Conservation (phyloP, 352 stramenopile genomes). For the Phytopythium ostracodes region DNA sequence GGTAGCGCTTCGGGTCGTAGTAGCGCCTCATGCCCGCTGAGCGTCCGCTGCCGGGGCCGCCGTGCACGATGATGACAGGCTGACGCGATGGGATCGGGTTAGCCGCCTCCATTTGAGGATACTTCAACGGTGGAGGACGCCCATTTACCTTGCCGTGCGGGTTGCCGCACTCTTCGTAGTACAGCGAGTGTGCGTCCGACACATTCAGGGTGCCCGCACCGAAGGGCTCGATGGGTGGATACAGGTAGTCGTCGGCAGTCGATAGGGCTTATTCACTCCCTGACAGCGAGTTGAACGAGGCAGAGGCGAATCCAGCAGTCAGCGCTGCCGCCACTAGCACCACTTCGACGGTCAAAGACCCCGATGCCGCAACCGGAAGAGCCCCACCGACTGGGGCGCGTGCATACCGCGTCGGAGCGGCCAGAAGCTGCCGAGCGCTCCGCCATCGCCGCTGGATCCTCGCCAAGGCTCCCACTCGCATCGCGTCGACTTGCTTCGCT, state of each 20-base stretch:
- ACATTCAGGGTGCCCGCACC: conserved; percentile 63
- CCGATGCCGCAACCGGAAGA: background rate
- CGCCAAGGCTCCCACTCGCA: background rate
- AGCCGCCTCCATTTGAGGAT: too few relatives aligned
- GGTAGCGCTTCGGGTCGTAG: conserved; percentile 90
- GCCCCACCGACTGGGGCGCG: background rate
- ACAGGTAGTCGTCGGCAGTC: conserved; percentile 52
- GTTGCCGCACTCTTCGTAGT: conserved; percentile 85
- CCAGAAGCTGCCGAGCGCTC: background rate
- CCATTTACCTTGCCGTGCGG: conserved; percentile 51
- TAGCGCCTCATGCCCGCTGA: conserved; percentile 83
- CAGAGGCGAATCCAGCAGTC: background rate
- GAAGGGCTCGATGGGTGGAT: conserved; percentile 66
- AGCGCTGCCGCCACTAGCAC: background rate
- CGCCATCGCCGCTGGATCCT: background rate
- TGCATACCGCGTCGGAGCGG: background rate
- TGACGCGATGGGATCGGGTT: conserved; percentile 5
- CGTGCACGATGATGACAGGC: conserved; percentile 89
- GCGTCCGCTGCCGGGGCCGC: conserved; percentile 86
- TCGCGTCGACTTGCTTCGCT: background rate
- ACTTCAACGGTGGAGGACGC: background rate
- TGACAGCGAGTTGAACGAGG: background rate
- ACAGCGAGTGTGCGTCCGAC: conserved; percentile 72
- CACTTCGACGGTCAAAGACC: too few relatives aligned
- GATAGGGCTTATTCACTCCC: background rate